These are phyloP conservation scores for Clarireedia sp. DNA, from an alignment of 2,329 filamentous ascomycete genomes.

Conservation along the genomic window DNA sequence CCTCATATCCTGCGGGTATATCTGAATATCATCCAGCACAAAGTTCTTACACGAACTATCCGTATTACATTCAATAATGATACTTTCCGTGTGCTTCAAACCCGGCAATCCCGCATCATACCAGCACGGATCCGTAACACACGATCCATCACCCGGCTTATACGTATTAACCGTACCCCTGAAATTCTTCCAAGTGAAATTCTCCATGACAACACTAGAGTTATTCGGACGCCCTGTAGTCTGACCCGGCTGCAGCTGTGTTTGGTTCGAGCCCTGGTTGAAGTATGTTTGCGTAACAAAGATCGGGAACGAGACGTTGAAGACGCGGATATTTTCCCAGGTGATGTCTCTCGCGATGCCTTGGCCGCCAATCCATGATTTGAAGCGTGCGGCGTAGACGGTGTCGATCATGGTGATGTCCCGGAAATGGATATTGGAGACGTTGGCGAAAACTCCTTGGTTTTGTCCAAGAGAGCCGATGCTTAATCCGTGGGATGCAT, in stretches of 20 bases:
- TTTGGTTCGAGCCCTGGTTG: constrained; percentile 32
- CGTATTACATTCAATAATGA: constrained; percentile 37
- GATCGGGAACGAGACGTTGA: constrained; percentile 39
- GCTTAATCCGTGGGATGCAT: constrained; percentile 37
- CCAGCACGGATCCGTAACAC: constrained; percentile 37
- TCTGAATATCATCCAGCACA: constrained; percentile 27
- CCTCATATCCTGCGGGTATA: constrained; percentile 28
- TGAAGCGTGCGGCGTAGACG: constrained; percentile 37
- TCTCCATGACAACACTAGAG: constrained; percentile 34
- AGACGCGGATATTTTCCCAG: constrained; percentile 36
- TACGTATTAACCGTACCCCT: constrained; percentile 36
- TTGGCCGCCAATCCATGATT: constrained; percentile 36
- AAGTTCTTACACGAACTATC: constrained; percentile 33
- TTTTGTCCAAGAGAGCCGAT: constrained; percentile 37
- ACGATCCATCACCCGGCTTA: constrained; percentile 36
- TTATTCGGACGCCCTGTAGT: constrained; percentile 30
- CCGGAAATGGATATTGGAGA: constrained; percentile 36
- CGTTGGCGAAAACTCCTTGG: constrained; percentile 31
- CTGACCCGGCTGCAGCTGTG: constrained; percentile 22
- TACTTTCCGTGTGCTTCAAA: constrained; percentile 34
- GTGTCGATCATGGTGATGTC: constrained; percentile 35
- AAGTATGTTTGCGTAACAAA: constrained; percentile 39
- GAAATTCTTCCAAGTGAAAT: constrained; percentile 36
- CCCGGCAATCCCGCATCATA: constrained; percentile 34
- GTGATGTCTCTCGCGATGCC: constrained; percentile 36